A percentile compares a stretch with the other conserved stretches of the same genome.
These are phyloP conservation scores for Litsea cubeba DNA, from an alignment of 164 flowering plant genomes.

Conservation along the genomic window DNA sequence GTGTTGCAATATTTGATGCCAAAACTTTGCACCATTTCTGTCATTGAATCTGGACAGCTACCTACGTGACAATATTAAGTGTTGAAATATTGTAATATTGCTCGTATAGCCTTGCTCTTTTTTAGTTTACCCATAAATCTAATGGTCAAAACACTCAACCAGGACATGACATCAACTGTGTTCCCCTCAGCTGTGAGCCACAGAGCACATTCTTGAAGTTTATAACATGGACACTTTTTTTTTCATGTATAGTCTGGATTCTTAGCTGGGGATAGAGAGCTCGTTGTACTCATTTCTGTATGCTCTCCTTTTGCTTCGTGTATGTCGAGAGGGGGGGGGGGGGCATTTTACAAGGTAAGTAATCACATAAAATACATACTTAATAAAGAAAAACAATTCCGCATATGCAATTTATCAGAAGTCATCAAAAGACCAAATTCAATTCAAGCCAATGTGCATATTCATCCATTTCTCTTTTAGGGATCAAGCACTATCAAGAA, in stretches of 20 bases:
- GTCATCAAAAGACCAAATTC: not conserved
- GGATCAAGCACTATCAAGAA: no score
- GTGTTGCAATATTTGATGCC: not conserved
- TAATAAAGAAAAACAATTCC: not conserved
- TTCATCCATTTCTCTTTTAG: no score
- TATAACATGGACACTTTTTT: no score
- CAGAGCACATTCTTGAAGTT: not conserved
- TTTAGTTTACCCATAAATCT: not conserved
- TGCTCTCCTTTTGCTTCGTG: no score
- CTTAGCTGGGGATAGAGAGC: no score
- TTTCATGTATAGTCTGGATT: no score
- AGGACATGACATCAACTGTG: not conserved
- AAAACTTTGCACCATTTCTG: not conserved
- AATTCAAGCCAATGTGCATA: no score
- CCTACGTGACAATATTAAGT: not conserved
- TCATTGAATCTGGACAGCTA: not conserved
- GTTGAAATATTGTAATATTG: not conserved
- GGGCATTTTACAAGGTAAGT: not conserved
- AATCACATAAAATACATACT: not conserved
- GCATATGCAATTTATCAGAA: not conserved
- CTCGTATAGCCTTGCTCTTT: not conserved
- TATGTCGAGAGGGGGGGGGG: no score
- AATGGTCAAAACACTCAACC: not conserved
- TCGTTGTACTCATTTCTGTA: no score
- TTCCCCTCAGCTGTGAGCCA: not conserved